Conservation (phyloP, 306 rosid genomes). For the Benincasa hispida region DNA sequence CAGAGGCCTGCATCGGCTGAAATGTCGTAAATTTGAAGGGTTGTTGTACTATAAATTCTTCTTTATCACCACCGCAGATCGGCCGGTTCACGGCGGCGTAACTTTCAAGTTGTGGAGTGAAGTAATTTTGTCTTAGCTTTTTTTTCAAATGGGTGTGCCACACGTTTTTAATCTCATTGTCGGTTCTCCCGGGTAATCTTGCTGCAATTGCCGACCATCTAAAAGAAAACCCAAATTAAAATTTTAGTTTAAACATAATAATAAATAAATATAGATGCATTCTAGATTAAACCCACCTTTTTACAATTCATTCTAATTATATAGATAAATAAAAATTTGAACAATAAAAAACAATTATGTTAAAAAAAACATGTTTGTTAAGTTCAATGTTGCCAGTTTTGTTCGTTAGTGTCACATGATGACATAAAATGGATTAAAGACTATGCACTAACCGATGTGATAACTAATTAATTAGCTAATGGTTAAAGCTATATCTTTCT, state of each 20-base stretch:
- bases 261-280: no score
- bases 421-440: not conserved
- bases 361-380: not conserved
- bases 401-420: slow-evolving; percentile 5
- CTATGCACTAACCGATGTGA: not conserved
- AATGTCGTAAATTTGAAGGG: not conserved
- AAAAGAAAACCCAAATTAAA: not conserved
- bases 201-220: slow-evolving; percentile 95
- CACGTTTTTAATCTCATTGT: slow-evolving; percentile 82
- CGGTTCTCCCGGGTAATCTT: slow-evolving; percentile 74
- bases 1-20: not conserved
- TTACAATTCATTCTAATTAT: no score
- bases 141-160: slow-evolving; percentile 94
- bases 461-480: not conserved
- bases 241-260: not conserved
- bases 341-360: not conserved
- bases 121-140: slow-evolving; percentile 29
- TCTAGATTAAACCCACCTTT: no score
- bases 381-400: not conserved
- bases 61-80: not conserved
- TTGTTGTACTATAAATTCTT: not conserved
- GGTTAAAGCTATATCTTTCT: not conserved
- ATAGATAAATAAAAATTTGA: no score
- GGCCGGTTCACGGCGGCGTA: not conserved
- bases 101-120: slow-evolving; percentile 4